Evolutionary conservation across 202 grass and related monocot genomes (phyloP).

Genomic region (Digitaria exilis): DNA sequence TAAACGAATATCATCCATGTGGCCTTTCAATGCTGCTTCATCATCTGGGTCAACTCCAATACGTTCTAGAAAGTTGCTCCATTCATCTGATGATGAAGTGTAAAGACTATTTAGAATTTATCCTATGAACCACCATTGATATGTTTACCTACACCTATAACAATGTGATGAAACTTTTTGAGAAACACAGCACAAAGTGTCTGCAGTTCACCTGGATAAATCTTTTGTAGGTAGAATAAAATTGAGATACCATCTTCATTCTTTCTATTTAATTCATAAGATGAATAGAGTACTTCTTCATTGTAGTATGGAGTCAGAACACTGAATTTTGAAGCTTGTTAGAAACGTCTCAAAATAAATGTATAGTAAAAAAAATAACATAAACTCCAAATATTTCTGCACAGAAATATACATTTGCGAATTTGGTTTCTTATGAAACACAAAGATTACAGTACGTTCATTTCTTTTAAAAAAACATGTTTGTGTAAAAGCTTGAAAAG

Average conservation of each 20-base stretch:
- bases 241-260: conserved; percentile 98
- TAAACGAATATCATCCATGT: conserved; percentile 60
- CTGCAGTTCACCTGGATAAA: conserved; percentile 79
- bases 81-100: conserved; percentile 70
- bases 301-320: conserved; percentile 97
- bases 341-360: conserved; percentile 21
- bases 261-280: conserved; percentile 63
- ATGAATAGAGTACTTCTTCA: conserved; percentile 90
- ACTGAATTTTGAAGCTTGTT: conserved; percentile 53
- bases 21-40: conserved; percentile 42
- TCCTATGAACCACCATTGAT: background rate
- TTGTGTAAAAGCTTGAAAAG: background rate
- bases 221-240: conserved; percentile 89
- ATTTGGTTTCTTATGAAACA: background rate
- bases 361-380: conserved; percentile 8
- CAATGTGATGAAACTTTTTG: conserved; percentile 23
- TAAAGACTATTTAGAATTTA: conserved; percentile 29
- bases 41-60: conserved; percentile 47
- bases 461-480: conserved; percentile 7
- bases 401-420: conserved; percentile 2
- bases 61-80: conserved; percentile 71
- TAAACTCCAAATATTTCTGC: background rate
- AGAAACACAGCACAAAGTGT: conserved; percentile 20
- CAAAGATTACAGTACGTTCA: conserved; percentile 11
- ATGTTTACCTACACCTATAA: background rate